Evolutionary conservation across 495 filamentous ascomycete genomes (phyloP), one percentile per base, ranked within the genome.

Genomic region (Xylaria nigripes): DNA sequence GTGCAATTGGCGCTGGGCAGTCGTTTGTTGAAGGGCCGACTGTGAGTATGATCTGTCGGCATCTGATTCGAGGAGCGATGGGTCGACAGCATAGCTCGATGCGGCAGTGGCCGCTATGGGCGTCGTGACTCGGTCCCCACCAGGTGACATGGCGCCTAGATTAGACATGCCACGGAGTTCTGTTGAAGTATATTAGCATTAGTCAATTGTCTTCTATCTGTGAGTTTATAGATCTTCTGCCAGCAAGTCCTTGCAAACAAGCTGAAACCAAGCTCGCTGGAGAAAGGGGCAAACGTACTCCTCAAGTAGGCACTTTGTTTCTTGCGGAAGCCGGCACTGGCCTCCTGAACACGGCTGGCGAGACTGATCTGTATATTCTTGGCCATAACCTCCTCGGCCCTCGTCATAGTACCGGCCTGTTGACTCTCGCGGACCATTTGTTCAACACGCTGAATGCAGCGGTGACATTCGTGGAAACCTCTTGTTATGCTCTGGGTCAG

Each of bases 291-390:
- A 29, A 32, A 61, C 76, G 55, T 74, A 95, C 92, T 97, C 66
- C 92, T 95, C 50, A 98, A 71, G 70, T 98, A 98, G 40, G 85
- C 87, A 68, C 90, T 90, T 72, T 98, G 93, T 72, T 96, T 96
- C 76, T 95, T 97, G 50, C 93, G 77, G 64, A 98, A 98, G 50
- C 79, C 76, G 10, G 92, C 86, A 72, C 89, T 95, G n/a, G 86
- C 84, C 57, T 97, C 94, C 70, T 96, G 90, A 1, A 97, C 90
- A 51, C 89, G 74, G 8, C 86, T 74, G 2, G 93, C 93, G 41
- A 98, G 79, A 38, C 85, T 88, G 43, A 95, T 87, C 69, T 95
- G 88, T 55, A 97, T 89, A 69, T 98, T 98, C 72, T 81, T 87
- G 34, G 90, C 91, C 90, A 98, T 96, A 6, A 83, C 89, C 72